These are phyloP conservation scores for Lecanosticta acicola DNA, from an alignment of 2,329 filamentous ascomycete genomes.

Conservation along the genomic window DNA sequence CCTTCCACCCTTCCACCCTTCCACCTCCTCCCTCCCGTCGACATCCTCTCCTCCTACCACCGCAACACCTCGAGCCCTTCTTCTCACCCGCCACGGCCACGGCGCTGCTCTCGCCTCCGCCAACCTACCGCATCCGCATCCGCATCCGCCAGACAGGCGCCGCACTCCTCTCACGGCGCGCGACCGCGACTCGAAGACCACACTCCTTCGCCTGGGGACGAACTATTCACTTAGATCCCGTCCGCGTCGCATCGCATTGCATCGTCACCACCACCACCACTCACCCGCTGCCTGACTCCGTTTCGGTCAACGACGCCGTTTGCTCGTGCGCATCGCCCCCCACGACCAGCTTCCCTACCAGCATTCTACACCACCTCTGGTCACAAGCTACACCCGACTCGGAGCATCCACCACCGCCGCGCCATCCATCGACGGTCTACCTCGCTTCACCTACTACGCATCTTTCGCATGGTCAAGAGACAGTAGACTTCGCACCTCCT, in stretches of 20 bases:
- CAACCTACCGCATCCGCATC: neutral
- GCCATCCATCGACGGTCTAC: conserved; percentile 2
- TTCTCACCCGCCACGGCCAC: neutral
- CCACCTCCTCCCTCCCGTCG: neutral
- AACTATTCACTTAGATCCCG: conserved; percentile 34
- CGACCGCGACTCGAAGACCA: neutral
- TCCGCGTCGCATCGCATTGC: conserved; percentile 7
- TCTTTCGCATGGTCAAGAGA: conserved; percentile 19
- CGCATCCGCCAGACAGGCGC: neutral
- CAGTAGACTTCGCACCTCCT: conserved; percentile 21
- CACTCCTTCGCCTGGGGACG: conserved; percentile 15
- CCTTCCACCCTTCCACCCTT: neutral
- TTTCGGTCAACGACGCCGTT: conserved; percentile 4
- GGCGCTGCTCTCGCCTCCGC: neutral
- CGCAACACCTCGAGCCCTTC: neutral
- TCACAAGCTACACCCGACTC: conserved; percentile 1
- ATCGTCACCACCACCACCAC: conserved; percentile 1
- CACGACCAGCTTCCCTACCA: conserved; percentile 2
- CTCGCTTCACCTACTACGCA: conserved; percentile 9
- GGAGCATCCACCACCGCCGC: conserved; percentile 6
- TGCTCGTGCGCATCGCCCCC: conserved; percentile 7
- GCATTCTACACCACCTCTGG: neutral
- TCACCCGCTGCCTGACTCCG: conserved; percentile 4
- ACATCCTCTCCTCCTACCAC: neutral
- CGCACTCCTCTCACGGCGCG: neutral